Conservation (phyloP, 805 yeast genomes). For the Nakazawaea molendinolei region DNA sequence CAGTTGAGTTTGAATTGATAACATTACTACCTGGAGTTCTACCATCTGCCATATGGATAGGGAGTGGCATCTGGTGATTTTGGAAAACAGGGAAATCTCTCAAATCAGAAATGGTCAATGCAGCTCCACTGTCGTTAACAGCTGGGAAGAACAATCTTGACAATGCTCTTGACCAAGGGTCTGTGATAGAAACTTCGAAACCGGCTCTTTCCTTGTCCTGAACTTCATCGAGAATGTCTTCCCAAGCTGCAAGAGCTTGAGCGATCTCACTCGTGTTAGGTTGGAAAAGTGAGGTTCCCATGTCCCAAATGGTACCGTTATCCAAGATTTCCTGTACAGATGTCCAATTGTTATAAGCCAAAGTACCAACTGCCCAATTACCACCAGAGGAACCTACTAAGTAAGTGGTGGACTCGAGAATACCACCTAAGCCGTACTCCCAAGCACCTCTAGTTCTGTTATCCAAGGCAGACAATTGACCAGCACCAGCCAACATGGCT, state of each 20-base stretch:
- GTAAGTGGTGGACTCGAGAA: constrained; percentile 48
- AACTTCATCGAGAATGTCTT: constrained; percentile 46
- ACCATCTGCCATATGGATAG: constrained; percentile 35
- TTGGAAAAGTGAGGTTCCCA: constrained; percentile 41
- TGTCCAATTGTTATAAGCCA: constrained; percentile 34
- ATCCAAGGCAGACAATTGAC: constrained; percentile 47
- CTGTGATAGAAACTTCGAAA: constrained; percentile 53
- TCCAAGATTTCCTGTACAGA: constrained; percentile 20
- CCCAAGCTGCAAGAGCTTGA: constrained; percentile 38
- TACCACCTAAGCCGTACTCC: constrained; percentile 36
- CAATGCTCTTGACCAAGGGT: constrained; percentile 63
- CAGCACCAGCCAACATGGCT: constrained; percentile 55
- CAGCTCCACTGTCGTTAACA: constrained; percentile 24
- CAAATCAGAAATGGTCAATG: constrained; percentile 33
- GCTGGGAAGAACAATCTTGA: constrained; percentile 37
- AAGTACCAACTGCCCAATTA: constrained; percentile 56
- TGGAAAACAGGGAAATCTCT: constrained; percentile 30
- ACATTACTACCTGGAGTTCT: constrained; percentile 29
- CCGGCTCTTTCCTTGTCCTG: constrained; percentile 45
- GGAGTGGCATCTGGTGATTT: constrained; percentile 40
- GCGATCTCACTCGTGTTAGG: constrained; percentile 11
- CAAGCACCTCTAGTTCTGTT: constrained; percentile 32
- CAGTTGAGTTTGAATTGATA: constrained; percentile 31
- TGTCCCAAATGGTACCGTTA: constrained; percentile 29
- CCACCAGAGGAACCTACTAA: constrained; percentile 69